These are phyloP conservation scores for Penicillium silybi DNA, from an alignment of 495 filamentous ascomycete genomes.

Conservation along the genomic window DNA sequence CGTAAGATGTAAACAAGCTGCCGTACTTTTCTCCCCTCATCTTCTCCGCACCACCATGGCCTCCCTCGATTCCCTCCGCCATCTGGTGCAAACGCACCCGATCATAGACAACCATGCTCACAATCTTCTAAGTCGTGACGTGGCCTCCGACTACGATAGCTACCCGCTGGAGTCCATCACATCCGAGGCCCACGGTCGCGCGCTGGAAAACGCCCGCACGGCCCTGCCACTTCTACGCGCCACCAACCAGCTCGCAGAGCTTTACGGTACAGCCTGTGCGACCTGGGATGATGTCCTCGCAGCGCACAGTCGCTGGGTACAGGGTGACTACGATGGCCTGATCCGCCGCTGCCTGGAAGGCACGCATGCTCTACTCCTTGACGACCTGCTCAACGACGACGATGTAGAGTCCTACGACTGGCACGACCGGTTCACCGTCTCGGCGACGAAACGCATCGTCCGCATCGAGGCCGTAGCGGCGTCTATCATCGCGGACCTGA, in stretches of 20 bases:
- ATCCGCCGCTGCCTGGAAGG: conserved; percentile 63
- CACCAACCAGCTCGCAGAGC: conserved; percentile 59
- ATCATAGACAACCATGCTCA: conserved; percentile 91
- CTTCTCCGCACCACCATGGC: conserved; percentile 23
- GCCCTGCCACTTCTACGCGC: conserved; percentile 69
- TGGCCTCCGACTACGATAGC: conserved; percentile 29
- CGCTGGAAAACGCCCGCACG: conserved; percentile 54
- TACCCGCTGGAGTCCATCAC: conserved; percentile 58
- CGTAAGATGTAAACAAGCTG: neutral
- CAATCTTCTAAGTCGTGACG: conserved; percentile 55
- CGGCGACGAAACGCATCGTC: conserved; percentile 70
- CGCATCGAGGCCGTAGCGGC: conserved; percentile 77
- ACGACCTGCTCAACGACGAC: conserved; percentile 65
- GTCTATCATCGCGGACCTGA: conserved; percentile 51
- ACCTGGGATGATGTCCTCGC: conserved; percentile 60
- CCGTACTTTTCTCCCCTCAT: neutral
- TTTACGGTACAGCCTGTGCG: conserved; percentile 55
- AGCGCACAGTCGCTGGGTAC: conserved; percentile 51
- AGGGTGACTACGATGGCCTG: conserved; percentile 56
- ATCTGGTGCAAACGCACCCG: conserved; percentile 60
- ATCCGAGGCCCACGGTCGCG: conserved; percentile 68
- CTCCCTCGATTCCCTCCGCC: conserved; percentile 32
- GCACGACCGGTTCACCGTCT: conserved; percentile 65
- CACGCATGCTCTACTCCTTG: conserved; percentile 72
- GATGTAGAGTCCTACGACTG: conserved; percentile 60